Evolutionary conservation across 2,329 filamentous ascomycete species (phyloP), one percentile per base, ranked within the genome.

Genomic region (Cryphonectria japonica): DNA sequence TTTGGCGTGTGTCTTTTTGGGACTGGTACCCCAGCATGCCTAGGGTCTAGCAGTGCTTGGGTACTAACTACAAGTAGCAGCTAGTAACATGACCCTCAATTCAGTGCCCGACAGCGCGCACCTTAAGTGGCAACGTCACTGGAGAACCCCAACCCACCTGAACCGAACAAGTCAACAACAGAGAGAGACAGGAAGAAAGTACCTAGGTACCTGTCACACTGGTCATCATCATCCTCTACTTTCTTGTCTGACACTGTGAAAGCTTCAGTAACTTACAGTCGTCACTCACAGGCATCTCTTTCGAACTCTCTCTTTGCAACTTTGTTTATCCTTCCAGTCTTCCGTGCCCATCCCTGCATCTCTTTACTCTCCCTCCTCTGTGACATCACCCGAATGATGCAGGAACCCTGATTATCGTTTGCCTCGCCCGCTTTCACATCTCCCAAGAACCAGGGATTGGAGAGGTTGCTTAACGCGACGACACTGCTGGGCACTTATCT

Each of bases 341-440:
- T 59, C 5, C 26, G 29, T 19, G 29, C 4, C 26, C 46, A n/a
- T 29, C 37, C 37, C 61, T 26, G 1, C 59, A 62, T 39, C 39
- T 26, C 13, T 43, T 14, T 41, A 34, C 41, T 50, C 16, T 11
- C 26, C 26, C 26, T 50, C 13, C 6, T 50, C 41, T 6, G 5
- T 26, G 9, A n/a, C 39, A n/a, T 65, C 43, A 7, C 29, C n/a
- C 14, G 29, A 65, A 60, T 6, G 50, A 67, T 67, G 54, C 19
- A 67, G 34, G 66, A 34, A 59, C 52, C 66, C 37, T 67, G 37
- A 67, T 43, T n/a, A 26, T 34, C n/a, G 13, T 29, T n/a, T 32
- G n/a, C 22, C 4, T 46, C 8, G n/a, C 14, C 22, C 34, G 19
- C 52, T 19, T 22, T 64, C 61, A 43, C 50, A 57, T 32, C 43